phyloP scores from a whole-genome alignment of 192 early-diverging fungal species.

The Mortierella claussenii region DNA sequence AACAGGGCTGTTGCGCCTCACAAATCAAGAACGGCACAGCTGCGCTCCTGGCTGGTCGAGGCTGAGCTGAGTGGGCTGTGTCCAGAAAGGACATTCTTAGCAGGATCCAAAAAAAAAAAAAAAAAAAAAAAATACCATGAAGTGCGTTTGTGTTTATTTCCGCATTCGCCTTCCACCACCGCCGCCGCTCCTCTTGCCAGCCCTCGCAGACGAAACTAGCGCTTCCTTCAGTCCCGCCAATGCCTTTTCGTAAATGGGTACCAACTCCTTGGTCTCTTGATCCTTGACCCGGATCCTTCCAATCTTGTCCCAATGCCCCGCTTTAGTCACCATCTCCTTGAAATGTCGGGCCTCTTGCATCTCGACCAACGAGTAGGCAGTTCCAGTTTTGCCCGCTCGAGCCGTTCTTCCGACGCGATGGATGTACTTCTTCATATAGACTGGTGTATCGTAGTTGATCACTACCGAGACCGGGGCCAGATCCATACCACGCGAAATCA shows the following conservation, averaged over 20 bases:
- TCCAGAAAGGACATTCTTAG: too few species aligned
- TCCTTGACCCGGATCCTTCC: slow-evolving; percentile 62
- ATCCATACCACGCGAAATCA: slow-evolving; percentile 92
- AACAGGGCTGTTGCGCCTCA: too few species aligned
- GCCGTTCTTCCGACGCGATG: slow-evolving; percentile 94
- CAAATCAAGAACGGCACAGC: too few species aligned
- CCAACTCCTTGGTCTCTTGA: slow-evolving; percentile 49
- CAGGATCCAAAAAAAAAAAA: too few species aligned
- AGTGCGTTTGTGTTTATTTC: too few species aligned
- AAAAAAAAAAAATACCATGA: too few species aligned
- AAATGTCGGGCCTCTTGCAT: slow-evolving; percentile 75
- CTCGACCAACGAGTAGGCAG: slow-evolving; percentile 80
- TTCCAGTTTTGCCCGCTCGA: slow-evolving; percentile 86
- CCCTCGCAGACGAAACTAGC: slow-evolving; percentile 12
- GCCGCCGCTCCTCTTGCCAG: slow-evolving; percentile 6
- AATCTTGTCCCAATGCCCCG: slow-evolving; percentile 69
- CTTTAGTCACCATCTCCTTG: slow-evolving; percentile 74
- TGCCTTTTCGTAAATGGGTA: slow-evolving; percentile 49
- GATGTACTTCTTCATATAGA: slow-evolving; percentile 87
- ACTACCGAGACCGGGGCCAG: slow-evolving; percentile 81
- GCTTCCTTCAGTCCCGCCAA: slow-evolving; percentile 45
- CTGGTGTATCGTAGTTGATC: slow-evolving; percentile 89
- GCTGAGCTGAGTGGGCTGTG: too few species aligned
- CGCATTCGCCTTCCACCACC: neutral
- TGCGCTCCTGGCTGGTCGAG: too few species aligned